These are phyloP conservation scores for Kwoniella sp. DNA, from an alignment of 768 basidiomycete species.

Conservation along the genomic window DNA sequence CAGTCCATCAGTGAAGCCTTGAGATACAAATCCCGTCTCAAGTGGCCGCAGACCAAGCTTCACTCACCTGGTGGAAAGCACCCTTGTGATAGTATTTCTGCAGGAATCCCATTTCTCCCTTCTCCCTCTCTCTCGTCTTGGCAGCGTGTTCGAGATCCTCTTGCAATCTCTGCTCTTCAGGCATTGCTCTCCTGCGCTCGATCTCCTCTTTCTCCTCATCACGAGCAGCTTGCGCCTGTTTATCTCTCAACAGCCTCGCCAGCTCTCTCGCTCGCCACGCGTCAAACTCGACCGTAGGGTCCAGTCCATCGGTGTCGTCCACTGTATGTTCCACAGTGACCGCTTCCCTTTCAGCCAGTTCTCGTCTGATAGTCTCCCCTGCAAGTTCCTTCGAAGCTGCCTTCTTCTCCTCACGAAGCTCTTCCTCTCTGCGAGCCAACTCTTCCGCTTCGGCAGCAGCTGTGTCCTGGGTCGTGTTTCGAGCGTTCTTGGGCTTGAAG, in stretches of 20 bases:
- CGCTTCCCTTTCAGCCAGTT: conserved; percentile 71
- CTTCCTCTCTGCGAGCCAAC: conserved; percentile 67
- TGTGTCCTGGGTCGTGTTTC: conserved; percentile 57
- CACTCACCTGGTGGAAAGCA: conserved; percentile 87
- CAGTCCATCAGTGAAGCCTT: background rate
- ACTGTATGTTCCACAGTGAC: conserved; percentile 55
- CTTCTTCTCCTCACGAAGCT: conserved; percentile 77
- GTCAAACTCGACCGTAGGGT: conserved; percentile 87
- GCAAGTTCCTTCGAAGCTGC: conserved; percentile 89
- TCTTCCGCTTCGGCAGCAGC: conserved; percentile 73
- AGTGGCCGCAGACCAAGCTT: too few species aligned
- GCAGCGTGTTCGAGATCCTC: conserved; percentile 89
- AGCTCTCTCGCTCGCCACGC: conserved; percentile 94
- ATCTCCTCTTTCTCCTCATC: conserved; percentile 89
- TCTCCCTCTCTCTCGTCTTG: conserved; percentile 72
- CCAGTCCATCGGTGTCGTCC: conserved; percentile 92
- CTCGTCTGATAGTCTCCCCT: conserved; percentile 88
- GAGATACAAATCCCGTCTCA: too few species aligned
- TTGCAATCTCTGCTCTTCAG: conserved; percentile 86
- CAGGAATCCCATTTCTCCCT: conserved; percentile 87
- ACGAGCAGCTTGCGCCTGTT: conserved; percentile 77
- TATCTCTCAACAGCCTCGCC: conserved; percentile 88
- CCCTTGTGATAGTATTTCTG: conserved; percentile 99
- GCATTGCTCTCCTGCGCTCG: conserved; percentile 85
- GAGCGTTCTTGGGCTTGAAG: conserved; percentile 78